phyloP scores from a whole-genome alignment of 108 stramenopile genomes.

The Thalassiosira profunda region DNA sequence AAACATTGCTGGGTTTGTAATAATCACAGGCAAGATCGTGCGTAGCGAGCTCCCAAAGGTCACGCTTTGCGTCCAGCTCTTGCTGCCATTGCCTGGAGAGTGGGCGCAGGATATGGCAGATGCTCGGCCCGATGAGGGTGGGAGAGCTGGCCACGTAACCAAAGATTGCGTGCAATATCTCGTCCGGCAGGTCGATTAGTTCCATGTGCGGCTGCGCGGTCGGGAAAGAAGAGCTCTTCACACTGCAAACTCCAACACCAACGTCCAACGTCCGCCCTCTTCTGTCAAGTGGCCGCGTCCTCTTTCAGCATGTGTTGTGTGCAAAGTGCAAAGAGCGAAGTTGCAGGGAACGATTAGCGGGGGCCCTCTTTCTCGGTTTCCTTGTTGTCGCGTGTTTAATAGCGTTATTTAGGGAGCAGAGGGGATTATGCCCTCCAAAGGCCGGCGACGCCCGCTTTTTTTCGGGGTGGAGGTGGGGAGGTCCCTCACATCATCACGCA shows the following conservation, averaged over 20 bases:
- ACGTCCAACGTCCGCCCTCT: neutral
- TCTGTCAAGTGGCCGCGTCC: no score
- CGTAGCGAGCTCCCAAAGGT: slow-evolving; percentile 36
- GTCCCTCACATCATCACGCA: neutral
- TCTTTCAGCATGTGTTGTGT: no score
- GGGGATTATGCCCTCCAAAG: no score
- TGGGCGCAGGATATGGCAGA: slow-evolving; percentile 39
- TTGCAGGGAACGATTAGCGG: no score
- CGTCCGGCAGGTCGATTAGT: slow-evolving; percentile 41
- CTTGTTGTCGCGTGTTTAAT: no score
- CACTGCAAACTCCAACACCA: neutral
- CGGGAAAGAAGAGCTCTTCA: no score
- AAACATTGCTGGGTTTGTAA: slow-evolving; percentile 2
- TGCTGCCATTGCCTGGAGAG: slow-evolving; percentile 26
- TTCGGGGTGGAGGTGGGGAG: no score
- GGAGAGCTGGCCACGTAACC: slow-evolving; percentile 34
- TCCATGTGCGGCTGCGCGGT: neutral
- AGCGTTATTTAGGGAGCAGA: no score
- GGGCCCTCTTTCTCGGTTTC: no score
- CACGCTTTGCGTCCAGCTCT: slow-evolving; percentile 22
- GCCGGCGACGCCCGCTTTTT: no score
- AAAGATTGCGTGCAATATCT: slow-evolving; percentile 40
- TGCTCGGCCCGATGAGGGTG: slow-evolving; percentile 31
- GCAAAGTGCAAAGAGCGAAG: no score
- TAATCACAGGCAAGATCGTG: slow-evolving; percentile 30